These are phyloP conservation scores for Termitomyces sp. DNA, from an alignment of 768 basidiomycete genomes.

Conservation along the genomic window DNA sequence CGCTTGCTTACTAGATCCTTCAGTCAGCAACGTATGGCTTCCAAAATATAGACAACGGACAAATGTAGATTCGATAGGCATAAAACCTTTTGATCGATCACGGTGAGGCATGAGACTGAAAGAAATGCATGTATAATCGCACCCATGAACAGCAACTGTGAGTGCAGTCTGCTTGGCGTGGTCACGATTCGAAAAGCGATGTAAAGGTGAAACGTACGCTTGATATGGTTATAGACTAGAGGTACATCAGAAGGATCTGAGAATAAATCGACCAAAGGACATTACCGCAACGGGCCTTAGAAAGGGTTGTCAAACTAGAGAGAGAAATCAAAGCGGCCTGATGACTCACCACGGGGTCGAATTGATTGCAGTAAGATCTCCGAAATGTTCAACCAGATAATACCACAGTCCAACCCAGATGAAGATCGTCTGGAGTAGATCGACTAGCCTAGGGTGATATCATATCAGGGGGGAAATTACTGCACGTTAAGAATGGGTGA, in stretches of 20 bases:
- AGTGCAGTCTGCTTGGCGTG: not conserved
- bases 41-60: not conserved
- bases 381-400: constrained; percentile 5
- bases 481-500: not conserved
- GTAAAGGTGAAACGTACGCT: not conserved
- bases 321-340: too few relatives aligned
- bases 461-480: not conserved
- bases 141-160: constrained; percentile 1
- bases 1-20: not conserved
- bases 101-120: not conserved
- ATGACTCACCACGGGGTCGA: constrained; percentile 5
- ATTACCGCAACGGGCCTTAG: constrained; percentile 1
- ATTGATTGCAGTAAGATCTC: not conserved
- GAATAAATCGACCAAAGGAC: not conserved
- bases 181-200: not conserved
- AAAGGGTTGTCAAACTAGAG: not conserved
- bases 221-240: constrained; percentile 1
- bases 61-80: constrained; percentile 3
- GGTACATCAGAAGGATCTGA: not conserved
- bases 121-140: not conserved
- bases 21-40: not conserved
- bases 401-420: constrained; percentile 14
- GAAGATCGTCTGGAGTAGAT: constrained; percentile 3
- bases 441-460: constrained; percentile 1
- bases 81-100: not conserved